Base-by-base conservation (phyloP, 495 filamentous ascomycete genomes). In the Penicillium malachiteum region DNA sequence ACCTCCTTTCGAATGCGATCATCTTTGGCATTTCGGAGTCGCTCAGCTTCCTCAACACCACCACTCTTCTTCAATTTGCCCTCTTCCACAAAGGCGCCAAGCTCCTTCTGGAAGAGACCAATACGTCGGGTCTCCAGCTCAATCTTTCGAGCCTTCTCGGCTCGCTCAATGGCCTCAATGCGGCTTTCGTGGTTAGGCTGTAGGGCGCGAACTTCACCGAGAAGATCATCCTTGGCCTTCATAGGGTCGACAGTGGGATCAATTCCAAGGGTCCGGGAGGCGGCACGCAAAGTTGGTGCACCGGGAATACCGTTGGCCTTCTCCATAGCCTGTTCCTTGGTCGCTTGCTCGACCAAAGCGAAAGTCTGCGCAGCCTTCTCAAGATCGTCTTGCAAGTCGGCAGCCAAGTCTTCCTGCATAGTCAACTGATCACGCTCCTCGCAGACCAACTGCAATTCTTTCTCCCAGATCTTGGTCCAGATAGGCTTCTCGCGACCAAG, bases 381-480 rank as follows among this genome's bases (percentile, higher is more conserved):
- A 33, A 99, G 77, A 73, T 99, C 94, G 57, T 96, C 92, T 57
- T 95, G 84, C 44, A 99, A 72, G 74, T 99, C 94, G 9, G 91
- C 84, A 53, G 89, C 88, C 18, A 97, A 81, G 40, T 96, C 94
- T 71, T 99, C 94, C 72, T 95, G 90, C 77, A 96, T 87, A 14
- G 90, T 94, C 50, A 97, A 81, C 63, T 96, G 85, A 64, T 97
- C 93, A 62, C 92, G 86, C 58, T 96, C 95, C 59, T 92, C 90
- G 73, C 92, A 97, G 12, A 99, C 94, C 45, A 91, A 81, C 70
- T 96, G 87, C 44, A 99, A 77, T 64, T 97, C 92, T 71, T 91
- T 89, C 81, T 97, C 92, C 94, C 95, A 97, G 55, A 97, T 94
- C 80, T 96, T 96, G 21, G 89, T 95, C 91, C 94, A 99, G 43